Conservation (phyloP, 495 filamentous ascomycete species). For the Beverwykella pulmonaria region DNA sequence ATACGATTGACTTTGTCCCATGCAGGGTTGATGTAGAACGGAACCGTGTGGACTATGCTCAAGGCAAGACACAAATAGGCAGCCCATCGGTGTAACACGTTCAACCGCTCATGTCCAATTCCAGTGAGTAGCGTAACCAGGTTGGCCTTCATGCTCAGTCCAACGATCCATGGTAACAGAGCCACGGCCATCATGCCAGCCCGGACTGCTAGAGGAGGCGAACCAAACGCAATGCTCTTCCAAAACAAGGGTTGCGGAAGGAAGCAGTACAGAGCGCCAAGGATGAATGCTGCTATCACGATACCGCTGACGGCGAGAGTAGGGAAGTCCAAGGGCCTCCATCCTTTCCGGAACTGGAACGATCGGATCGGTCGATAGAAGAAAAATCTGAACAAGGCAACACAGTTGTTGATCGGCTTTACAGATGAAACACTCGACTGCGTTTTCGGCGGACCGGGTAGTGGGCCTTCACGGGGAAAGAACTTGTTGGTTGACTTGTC, state of each 20-base stretch:
- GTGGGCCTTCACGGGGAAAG: slow-evolving; percentile 63
- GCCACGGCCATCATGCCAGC: slow-evolving; percentile 92
- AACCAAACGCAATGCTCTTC: slow-evolving; percentile 78
- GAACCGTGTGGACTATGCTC: slow-evolving; percentile 78
- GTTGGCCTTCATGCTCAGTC: slow-evolving; percentile 88
- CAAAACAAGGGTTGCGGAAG: slow-evolving; percentile 83
- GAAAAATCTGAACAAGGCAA: slow-evolving; percentile 78
- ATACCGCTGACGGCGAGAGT: slow-evolving; percentile 70
- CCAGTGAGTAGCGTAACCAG: slow-evolving; percentile 82
- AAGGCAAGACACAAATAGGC: slow-evolving; percentile 87
- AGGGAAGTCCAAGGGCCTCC: slow-evolving; percentile 72
- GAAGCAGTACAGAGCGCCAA: slow-evolving; percentile 80
- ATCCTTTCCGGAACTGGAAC: slow-evolving; percentile 53
- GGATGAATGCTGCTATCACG: slow-evolving; percentile 64
- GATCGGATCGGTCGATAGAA: slow-evolving; percentile 83
- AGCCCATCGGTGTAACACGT: slow-evolving; percentile 90
- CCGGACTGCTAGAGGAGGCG: slow-evolving; percentile 85
- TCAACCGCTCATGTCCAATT: slow-evolving; percentile 88
- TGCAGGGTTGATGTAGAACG: slow-evolving; percentile 86
- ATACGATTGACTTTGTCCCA: slow-evolving; percentile 73
- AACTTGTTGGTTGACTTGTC: slow-evolving; percentile 69
- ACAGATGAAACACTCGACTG: slow-evolving; percentile 72
- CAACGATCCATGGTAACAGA: slow-evolving; percentile 92
- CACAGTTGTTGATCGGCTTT: slow-evolving; percentile 68
- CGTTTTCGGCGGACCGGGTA: slow-evolving; percentile 56